Evolutionary conservation across 139 green algal genomes (phyloP).

Genomic region (Klebsormidium nitens): DNA sequence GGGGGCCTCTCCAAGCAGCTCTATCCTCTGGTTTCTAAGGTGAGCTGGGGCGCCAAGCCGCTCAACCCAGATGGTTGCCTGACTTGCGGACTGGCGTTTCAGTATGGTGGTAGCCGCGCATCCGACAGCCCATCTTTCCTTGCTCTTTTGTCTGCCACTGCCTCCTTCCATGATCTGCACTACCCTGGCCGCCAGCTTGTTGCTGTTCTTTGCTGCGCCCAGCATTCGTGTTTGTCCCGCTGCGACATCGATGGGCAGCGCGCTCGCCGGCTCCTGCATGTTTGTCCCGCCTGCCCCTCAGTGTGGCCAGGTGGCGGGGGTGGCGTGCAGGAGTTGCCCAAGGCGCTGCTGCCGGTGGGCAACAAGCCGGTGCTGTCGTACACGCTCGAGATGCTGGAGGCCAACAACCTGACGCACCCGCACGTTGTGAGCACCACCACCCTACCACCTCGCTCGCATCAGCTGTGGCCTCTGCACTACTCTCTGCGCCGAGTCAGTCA

Average conservation of each 20-base stretch:
- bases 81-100: too few relatives aligned
- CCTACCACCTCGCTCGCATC: too few relatives aligned
- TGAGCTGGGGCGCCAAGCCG: background rate
- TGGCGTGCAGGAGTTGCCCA: slow-evolving; percentile 8
- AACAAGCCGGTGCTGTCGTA: slow-evolving; percentile 26
- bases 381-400: slow-evolving; percentile 16
- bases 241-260: background rate
- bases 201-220: background rate
- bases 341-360: slow-evolving; percentile 26
- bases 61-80: too few relatives aligned
- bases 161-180: background rate
- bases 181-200: background rate
- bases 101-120: too few relatives aligned
- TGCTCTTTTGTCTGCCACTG: background rate
- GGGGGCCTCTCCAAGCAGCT: background rate
- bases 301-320: too few relatives aligned
- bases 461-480: too few relatives aligned
- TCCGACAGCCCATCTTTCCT: too few relatives aligned
- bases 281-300: too few relatives aligned
- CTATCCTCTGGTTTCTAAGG: slow-evolving; percentile 17
- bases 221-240: background rate
- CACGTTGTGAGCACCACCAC: slow-evolving; percentile 3
- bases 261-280: background rate
- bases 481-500: too few relatives aligned
- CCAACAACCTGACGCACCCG: background rate